Percentiles rank a stretch among this genome's conserved stretches.
phyloP scores from a whole-genome alignment of 2,329 filamentous ascomycete genomes.

The Neospermospora avenae region DNA sequence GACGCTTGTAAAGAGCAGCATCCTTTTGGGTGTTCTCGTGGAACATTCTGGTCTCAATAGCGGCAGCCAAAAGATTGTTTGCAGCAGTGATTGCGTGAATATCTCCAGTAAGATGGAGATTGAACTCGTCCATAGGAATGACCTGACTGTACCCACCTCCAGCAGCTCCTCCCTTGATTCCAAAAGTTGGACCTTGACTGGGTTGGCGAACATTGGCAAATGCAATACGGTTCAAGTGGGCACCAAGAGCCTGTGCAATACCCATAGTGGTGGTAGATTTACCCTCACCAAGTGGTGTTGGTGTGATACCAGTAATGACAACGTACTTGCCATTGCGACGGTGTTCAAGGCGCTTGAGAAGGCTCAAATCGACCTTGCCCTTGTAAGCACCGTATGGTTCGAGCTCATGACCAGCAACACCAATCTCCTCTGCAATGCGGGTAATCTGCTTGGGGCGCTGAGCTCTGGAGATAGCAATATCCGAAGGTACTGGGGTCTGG shows the following conservation, averaged over 20 bases:
- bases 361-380: conserved; percentile 83
- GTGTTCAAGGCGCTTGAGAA: conserved; percentile 82
- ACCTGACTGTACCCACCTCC: conserved; percentile 98
- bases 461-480: conserved; percentile 85
- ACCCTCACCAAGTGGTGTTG: conserved; percentile 92
- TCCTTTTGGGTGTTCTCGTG: conserved; percentile 96
- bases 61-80: conserved; percentile 94
- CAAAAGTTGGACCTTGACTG: conserved; percentile 95
- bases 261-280: conserved; percentile 99
- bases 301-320: conserved; percentile 92
- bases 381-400: conserved; percentile 96
- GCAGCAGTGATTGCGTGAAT: conserved; percentile 97
- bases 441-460: conserved; percentile 93
- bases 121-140: conserved; percentile 99
- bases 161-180: conserved; percentile 96
- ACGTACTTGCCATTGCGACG: conserved; percentile 88
- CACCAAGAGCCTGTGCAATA: conserved; percentile 86
- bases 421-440: conserved; percentile 77
- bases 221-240: conserved; percentile 79
- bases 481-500: conserved; percentile 80
- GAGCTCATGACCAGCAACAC: conserved; percentile 82
- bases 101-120: conserved; percentile 94
- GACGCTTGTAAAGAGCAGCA: conserved; percentile 76
- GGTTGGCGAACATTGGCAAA: conserved; percentile 98
- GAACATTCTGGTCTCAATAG: conserved; percentile 97